These are phyloP conservation scores for Kewa caespitosa DNA, from an alignment of 179 eudicot genomes.

Conservation along the genomic window DNA sequence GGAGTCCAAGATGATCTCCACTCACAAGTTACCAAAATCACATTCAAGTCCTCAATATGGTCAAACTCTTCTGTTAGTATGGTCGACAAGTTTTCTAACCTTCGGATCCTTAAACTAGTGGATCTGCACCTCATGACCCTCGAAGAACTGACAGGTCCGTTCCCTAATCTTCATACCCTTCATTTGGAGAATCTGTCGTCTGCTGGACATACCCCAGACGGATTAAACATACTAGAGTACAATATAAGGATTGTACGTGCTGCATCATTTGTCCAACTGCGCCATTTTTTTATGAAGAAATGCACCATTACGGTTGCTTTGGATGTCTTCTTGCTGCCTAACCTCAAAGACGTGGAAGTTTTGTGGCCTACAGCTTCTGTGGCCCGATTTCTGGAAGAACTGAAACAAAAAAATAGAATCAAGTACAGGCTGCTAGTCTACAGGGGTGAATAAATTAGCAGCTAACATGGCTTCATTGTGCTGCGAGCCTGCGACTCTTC, in stretches of 20 bases:
- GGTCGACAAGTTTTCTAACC: conserved; percentile 18
- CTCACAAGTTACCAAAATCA: conserved; percentile 15
- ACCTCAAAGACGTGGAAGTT: conserved; percentile 9
- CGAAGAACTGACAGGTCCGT: neutral
- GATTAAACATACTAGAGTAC: too few species aligned
- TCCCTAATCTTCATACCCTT: conserved; percentile 25
- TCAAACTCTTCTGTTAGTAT: neutral
- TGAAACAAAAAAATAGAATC: neutral
- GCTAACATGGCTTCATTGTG: too few species aligned
- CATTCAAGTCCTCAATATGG: neutral
- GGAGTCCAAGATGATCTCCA: conserved; percentile 3
- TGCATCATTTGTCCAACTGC: too few species aligned
- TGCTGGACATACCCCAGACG: too few species aligned
- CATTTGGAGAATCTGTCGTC: neutral
- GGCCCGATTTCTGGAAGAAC: neutral
- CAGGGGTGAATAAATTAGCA: too few species aligned
- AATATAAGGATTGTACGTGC: too few species aligned
- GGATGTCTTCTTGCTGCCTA: neutral
- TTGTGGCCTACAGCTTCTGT: neutral
- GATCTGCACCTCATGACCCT: neutral
- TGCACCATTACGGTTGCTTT: neutral
- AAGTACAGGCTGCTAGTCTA: conserved; percentile 11
- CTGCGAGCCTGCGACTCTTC: too few species aligned
- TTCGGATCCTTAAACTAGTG: conserved; percentile 16
- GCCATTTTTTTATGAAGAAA: neutral